A percentile compares a stretch with the other conserved stretches of the same genome.
Conservation (phyloP, 225 moss, liverwort and hornwort genomes). For the Asterella californica region DNA sequence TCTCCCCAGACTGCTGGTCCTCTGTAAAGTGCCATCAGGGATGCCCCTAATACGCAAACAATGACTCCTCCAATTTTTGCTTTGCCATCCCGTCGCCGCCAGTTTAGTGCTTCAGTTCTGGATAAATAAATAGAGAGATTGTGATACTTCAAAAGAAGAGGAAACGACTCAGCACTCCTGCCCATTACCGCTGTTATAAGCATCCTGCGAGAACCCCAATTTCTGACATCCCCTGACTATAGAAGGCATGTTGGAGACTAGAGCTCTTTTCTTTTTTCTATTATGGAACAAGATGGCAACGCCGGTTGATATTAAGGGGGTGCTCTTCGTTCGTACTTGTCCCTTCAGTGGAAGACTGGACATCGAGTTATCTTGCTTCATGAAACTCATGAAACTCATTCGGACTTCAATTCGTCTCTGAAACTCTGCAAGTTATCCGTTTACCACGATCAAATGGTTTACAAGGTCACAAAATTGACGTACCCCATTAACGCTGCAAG, state of each 20-base stretch:
- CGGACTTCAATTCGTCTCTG: neutral
- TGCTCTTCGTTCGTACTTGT: neutral
- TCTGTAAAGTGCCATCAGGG: conserved; percentile 61
- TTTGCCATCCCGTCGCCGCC: conserved; percentile 69
- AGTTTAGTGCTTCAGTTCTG: conserved; percentile 74
- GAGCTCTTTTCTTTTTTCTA: neutral
- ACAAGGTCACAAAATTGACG: conserved; percentile 13
- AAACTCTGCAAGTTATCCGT: neutral
- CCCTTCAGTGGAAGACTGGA: neutral
- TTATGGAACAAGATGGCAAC: neutral
- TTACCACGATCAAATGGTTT: neutral
- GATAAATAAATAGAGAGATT: neutral
- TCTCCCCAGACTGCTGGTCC: conserved; percentile 73
- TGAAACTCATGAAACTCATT: too few species aligned
- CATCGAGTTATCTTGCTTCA: neutral
- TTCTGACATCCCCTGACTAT: neutral
- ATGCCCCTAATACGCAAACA: conserved; percentile 62
- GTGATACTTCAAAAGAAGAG: neutral
- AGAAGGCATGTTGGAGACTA: neutral
- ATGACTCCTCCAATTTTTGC: conserved; percentile 78
- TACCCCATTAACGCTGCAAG: conserved; percentile 75
- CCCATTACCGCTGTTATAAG: neutral
- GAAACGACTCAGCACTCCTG: neutral
- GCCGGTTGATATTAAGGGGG: neutral
- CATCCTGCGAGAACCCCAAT: neutral